These are phyloP conservation scores for Cladorrhinum sp. DNA, from an alignment of 2,329 filamentous ascomycete species.

Conservation along the genomic window DNA sequence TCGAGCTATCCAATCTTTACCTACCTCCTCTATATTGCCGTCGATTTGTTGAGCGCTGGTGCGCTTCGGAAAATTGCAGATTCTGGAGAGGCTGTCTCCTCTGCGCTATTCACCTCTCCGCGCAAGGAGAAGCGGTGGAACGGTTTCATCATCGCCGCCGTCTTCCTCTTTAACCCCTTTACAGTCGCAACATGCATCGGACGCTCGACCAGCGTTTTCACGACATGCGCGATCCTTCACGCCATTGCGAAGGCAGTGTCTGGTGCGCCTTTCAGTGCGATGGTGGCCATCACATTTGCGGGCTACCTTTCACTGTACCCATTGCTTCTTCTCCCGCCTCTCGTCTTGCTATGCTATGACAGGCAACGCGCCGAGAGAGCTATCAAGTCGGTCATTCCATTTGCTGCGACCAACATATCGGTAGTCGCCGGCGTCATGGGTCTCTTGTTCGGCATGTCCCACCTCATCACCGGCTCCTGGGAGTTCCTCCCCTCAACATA, in stretches of 20 bases:
- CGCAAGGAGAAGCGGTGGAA: conserved; percentile 73
- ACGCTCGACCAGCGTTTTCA: conserved; percentile 84
- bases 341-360: conserved; percentile 79
- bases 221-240: conserved; percentile 80
- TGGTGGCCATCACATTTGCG: conserved; percentile 82
- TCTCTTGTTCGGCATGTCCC: conserved; percentile 68
- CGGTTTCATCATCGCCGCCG: conserved; percentile 71
- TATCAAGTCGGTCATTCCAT: conserved; percentile 41
- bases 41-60: conserved; percentile 80
- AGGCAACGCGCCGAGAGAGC: conserved; percentile 42
- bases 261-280: conserved; percentile 69
- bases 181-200: conserved; percentile 88
- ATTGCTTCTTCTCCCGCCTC: conserved; percentile 76
- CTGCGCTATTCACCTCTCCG: conserved; percentile 73
- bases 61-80: conserved; percentile 76
- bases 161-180: conserved; percentile 92
- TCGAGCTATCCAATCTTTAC: conserved; percentile 67
- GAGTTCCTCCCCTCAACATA: conserved; percentile 88
- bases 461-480: conserved; percentile 74
- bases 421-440: conserved; percentile 55
- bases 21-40: conserved; percentile 71
- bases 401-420: conserved; percentile 52
- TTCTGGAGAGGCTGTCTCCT: conserved; percentile 73
- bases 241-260: conserved; percentile 77
- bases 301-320: conserved; percentile 93